Base-by-base conservation (phyloP, 2,329 filamentous ascomycete species). In the Aureobasidium melanogenum region DNA sequence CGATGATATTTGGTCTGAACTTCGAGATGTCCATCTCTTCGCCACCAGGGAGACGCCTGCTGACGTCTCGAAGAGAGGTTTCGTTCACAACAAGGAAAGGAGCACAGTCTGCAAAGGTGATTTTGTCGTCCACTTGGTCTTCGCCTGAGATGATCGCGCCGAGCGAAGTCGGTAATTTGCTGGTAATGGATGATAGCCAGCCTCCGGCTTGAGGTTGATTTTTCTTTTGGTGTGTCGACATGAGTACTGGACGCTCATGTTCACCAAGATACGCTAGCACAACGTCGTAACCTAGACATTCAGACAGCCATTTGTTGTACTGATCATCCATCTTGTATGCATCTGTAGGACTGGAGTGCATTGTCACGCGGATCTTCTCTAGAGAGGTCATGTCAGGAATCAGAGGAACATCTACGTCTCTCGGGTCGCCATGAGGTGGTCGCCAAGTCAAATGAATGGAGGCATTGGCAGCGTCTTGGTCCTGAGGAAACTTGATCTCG, bases 101-200 rank as follows among this genome's bases (percentile, higher is more conserved):
- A 1, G 89, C 88, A 64, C 83, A 83, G 72, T 94, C 89, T 41
- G 85, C 83, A 73, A 93, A 94, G 2, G 82, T 84, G 46, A 93
- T 79, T 24, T 69, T 58, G n/a, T 68, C 63, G 28, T 69, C 63
- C 34, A 48, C 55, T 50, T 63, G 15, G 26, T 48, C 15, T 55
- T 28, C 36, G 17, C 55, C 57, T 38, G 34, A 39, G 28, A 54
- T 58, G 9, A 55, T 30, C 5, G 52, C 56, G 58, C 58, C 57
- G 34, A 54, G 62, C 44, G 63, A 66, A 62, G 65, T 56, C 46
- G 64, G 66, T 63, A 65, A 63, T 65, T 57, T 69, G 54, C 63
- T 67, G 36, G 64, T 63, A 48, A 72, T 67, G 61, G 60, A 66
- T 36, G 68, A 72, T 30, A 72, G 68, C 73, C 72, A 77, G 64